Evolutionary conservation across 2,329 filamentous ascomycete species (phyloP), one percentile per base, ranked within the genome.

Genomic region (Fusarium begoniae): DNA sequence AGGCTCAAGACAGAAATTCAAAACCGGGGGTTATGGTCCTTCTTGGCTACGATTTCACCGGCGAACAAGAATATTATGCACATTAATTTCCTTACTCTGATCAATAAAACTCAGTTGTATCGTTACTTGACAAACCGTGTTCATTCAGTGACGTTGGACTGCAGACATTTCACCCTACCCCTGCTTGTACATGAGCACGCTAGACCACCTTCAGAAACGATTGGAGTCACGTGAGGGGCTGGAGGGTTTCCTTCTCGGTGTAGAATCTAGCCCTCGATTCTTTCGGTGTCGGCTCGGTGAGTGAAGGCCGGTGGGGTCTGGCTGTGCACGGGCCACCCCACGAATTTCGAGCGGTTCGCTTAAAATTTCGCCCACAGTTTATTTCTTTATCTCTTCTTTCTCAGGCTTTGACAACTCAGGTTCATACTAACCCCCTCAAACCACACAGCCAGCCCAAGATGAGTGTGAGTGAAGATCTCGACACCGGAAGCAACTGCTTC

Each of bases 331-430:
- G 74, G 28, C 75, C 77, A 77, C 58, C n/a, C n/a, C 70, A 71
- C 72, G 58, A 54, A 57, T 76, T 76, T 75, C 69, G 73, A 74
- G 78, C 51, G 26, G 58, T 75, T 82, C 80, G 81, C 81, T 82
- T 82, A 83, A 82, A 81, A 81, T 82, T 82, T 81, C 78, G 73
- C 81, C 75, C 81, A 83, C 80, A 82, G 78, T 78, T 78, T 76
- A 78, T 78, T 79, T 73, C 76, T 66, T 78, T 75, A 70, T 72
- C 67, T 78, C 79, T 80, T 78, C 75, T 79, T 79, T 75, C 62
- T 70, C 77, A 80, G 81, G 79, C 79, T 68, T 79, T 79, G 78
- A 79, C 79, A 79, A 80, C 78, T 79, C 51, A 74, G 72, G 64
- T 74, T 80, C 73, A 70, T 79, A 83, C 81, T 82, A 82, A 83